phyloP scores from a whole-genome alignment of 1,284 basidiomycete species.

The Chondrostereum purpureum region DNA sequence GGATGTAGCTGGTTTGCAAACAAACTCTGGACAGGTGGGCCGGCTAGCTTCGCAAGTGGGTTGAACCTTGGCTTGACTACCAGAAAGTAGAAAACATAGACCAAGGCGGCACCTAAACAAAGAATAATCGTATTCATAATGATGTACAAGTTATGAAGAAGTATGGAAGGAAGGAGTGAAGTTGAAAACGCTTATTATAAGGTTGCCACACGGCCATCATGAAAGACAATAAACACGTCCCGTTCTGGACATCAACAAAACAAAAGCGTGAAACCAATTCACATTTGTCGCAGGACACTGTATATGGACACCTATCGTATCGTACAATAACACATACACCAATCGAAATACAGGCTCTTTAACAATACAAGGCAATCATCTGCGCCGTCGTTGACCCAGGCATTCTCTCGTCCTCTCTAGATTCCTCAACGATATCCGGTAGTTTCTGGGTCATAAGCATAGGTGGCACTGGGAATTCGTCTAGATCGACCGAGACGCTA shows the following conservation, averaged over 20 bases:
- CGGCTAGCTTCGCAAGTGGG: constrained; percentile 48
- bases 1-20: constrained; percentile 48
- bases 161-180: not conserved
- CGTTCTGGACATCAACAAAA: too few species aligned
- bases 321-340: too few species aligned
- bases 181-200: not conserved
- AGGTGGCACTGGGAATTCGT: constrained; percentile 40
- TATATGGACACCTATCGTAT: not conserved
- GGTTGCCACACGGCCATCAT: too few species aligned
- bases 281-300: not conserved
- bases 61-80: constrained; percentile 39
- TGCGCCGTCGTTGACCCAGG: not conserved
- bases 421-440: constrained; percentile 10
- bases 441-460: constrained; percentile 12
- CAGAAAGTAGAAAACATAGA: constrained; percentile 24
- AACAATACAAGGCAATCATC: not conserved
- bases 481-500: constrained; percentile 30
- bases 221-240: too few species aligned
- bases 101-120: not conserved
- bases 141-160: not conserved
- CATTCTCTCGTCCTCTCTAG: constrained; percentile 4
- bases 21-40: constrained; percentile 44
- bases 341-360: too few species aligned
- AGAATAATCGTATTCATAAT: not conserved
- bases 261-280: not conserved